phyloP scores from a whole-genome alignment of 1,284 basidiomycete genomes.

The Ceratobasidium sp. region DNA sequence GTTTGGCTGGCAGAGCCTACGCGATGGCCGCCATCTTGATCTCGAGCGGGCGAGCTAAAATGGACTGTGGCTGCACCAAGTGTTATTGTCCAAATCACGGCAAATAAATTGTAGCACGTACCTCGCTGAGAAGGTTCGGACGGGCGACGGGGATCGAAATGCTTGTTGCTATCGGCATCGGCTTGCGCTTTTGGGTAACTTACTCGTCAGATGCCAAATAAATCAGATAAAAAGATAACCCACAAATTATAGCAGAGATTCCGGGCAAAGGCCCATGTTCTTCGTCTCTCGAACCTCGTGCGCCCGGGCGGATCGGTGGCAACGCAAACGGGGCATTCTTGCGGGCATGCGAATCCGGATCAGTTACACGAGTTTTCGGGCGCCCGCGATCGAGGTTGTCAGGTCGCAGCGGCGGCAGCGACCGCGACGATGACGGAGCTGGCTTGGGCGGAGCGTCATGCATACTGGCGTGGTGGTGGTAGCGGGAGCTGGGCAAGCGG shows the following conservation, averaged over 20 bases:
- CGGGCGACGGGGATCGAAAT: conserved; percentile 4
- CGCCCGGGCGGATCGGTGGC: conserved; percentile 23
- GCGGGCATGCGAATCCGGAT: conserved; percentile 15
- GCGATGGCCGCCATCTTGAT: conserved; percentile 12
- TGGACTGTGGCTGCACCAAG: not conserved
- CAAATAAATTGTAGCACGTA: not conserved
- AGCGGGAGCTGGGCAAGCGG: not conserved
- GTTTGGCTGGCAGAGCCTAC: conserved; percentile 17
- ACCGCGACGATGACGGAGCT: conserved; percentile 23
- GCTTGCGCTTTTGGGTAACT: not conserved
- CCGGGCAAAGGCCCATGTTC: conserved; percentile 33
- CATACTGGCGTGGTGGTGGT: conserved; percentile 29
- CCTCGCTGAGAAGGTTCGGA: conserved; percentile 26
- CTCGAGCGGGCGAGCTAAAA: conserved; percentile 6
- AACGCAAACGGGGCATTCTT: conserved; percentile 15
- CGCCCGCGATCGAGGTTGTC: conserved; percentile 18
- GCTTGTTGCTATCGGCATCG: not conserved
- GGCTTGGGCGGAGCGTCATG: not conserved
- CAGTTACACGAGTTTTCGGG: conserved; percentile 22
- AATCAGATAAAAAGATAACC: not conserved
- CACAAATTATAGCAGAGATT: conserved; percentile 25
- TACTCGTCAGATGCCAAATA: not conserved
- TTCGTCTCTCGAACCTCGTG: conserved; percentile 19
- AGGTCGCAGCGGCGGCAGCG: conserved; percentile 17
- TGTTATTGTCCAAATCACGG: not conserved